These are phyloP conservation scores for Eutypella sp. DNA, from an alignment of 2,329 filamentous ascomycete species.

Conservation along the genomic window DNA sequence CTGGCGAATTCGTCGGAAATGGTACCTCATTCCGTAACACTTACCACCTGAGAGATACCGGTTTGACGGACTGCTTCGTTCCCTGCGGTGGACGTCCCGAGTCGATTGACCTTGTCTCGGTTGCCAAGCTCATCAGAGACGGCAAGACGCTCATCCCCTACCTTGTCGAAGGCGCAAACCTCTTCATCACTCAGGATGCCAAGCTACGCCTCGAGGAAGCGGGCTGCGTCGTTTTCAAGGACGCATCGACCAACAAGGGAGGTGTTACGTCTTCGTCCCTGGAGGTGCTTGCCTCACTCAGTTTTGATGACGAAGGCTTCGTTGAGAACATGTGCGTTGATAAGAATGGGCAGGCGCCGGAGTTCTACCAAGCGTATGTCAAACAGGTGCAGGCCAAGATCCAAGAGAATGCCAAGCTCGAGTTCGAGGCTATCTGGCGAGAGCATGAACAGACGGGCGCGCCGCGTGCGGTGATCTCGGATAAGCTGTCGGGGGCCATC, in stretches of 20 bases:
- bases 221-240: conserved; percentile 95
- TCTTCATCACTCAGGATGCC: conserved; percentile 98
- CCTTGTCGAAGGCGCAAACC: conserved; percentile 95
- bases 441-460: conserved; percentile 80
- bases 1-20: conserved; percentile 80
- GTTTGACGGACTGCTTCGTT: conserved; percentile 82
- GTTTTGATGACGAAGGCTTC: conserved; percentile 88
- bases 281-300: conserved; percentile 89
- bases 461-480: conserved; percentile 80
- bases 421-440: conserved; percentile 98
- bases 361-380: conserved; percentile 93
- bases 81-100: conserved; percentile 95
- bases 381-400: conserved; percentile 88
- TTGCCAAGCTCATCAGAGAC: conserved; percentile 81
- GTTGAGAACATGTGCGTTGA: conserved; percentile 91
- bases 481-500: conserved; percentile 86
- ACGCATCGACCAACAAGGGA: conserved; percentile 97
- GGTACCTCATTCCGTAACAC: conserved; percentile 96
- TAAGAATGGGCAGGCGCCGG: conserved; percentile 63
- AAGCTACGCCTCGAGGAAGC: conserved; percentile 92
- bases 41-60: conserved; percentile 79
- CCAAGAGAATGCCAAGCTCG: conserved; percentile 81
- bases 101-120: conserved; percentile 84
- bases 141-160: conserved; percentile 86
- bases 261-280: conserved; percentile 96